Evolutionary conservation across 306 rosid genomes (phyloP).

Genomic region (Mimosa pudica): DNA sequence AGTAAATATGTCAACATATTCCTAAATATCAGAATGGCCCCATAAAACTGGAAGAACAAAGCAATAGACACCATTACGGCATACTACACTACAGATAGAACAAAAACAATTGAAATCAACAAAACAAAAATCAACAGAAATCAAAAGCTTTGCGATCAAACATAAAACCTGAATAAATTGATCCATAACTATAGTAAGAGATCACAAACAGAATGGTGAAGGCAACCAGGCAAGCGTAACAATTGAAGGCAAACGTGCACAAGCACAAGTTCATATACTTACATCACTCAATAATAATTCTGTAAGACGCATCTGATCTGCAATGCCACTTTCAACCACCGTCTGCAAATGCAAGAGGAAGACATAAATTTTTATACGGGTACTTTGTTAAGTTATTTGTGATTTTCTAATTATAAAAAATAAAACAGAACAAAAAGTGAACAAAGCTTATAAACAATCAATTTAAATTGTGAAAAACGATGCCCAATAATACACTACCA

Average conservation of each 20-base stretch:
- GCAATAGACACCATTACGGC: slow-evolving; percentile 1
- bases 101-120: neutral
- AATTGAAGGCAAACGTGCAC: slow-evolving; percentile 28
- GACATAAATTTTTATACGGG: neutral
- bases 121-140: neutral
- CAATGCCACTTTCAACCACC: slow-evolving; percentile 75
- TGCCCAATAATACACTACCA: neutral
- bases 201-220: slow-evolving; percentile 12
- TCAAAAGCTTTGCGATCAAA: neutral
- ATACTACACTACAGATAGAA: slow-evolving; percentile 13
- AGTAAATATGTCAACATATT: neutral
- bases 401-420: neutral
- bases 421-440: neutral
- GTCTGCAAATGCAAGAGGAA: slow-evolving; percentile 49
- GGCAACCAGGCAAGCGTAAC: slow-evolving; percentile 22
- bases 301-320: slow-evolving; percentile 84
- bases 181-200: neutral
- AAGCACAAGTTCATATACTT: slow-evolving; percentile 42
- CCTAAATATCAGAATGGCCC: neutral
- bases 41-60: slow-evolving; percentile 6
- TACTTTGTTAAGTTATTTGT: neutral
- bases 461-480: neutral
- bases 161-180: slow-evolving; percentile 9
- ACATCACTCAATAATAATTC: slow-evolving; percentile 81
- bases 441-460: slow-evolving; percentile 8